These are phyloP conservation scores for Aspergillus eucalypticola DNA, from an alignment of 2,329 filamentous ascomycete species.

Conservation along the genomic window DNA sequence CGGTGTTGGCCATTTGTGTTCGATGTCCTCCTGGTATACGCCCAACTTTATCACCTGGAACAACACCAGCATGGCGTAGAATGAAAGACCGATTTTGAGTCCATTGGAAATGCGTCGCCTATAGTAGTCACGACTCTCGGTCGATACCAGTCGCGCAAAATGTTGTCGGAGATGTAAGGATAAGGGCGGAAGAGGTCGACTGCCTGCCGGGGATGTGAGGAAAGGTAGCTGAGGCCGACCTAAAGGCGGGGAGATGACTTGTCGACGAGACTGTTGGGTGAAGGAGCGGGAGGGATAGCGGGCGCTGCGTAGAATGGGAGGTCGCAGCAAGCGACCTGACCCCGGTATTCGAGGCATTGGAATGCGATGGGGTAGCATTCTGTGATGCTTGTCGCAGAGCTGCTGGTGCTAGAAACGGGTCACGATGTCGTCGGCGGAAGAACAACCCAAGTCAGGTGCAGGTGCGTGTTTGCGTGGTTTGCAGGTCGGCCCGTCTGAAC, in stretches of 20 bases:
- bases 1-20: constrained; percentile 76
- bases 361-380: constrained; percentile 38
- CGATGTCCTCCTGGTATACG: constrained; percentile 71
- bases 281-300: constrained; percentile 49
- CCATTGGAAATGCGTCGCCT: constrained; percentile 62
- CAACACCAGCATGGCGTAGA: constrained; percentile 65
- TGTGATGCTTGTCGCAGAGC: constrained; percentile 11
- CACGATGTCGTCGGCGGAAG: not conserved
- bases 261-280: constrained; percentile 57
- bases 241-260: constrained; percentile 52
- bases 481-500: not conserved
- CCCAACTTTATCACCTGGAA: constrained; percentile 64
- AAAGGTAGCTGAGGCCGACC: constrained; percentile 66
- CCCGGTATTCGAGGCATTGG: constrained; percentile 43
- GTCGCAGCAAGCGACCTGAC: constrained; percentile 38
- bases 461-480: constrained; percentile 3
- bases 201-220: constrained; percentile 57
- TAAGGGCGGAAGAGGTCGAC: constrained; percentile 50
- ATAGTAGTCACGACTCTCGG: constrained; percentile 58
- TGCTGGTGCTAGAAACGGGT: not conserved
- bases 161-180: constrained; percentile 55
- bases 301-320: constrained; percentile 28
- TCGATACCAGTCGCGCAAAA: constrained; percentile 73
- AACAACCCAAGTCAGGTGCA: not conserved
- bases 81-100: constrained; percentile 68